Evolutionary conservation across 352 stramenopile species (phyloP), one percentile per base, ranked within the genome.

Genomic region (Globisporangium apiculatum): DNA sequence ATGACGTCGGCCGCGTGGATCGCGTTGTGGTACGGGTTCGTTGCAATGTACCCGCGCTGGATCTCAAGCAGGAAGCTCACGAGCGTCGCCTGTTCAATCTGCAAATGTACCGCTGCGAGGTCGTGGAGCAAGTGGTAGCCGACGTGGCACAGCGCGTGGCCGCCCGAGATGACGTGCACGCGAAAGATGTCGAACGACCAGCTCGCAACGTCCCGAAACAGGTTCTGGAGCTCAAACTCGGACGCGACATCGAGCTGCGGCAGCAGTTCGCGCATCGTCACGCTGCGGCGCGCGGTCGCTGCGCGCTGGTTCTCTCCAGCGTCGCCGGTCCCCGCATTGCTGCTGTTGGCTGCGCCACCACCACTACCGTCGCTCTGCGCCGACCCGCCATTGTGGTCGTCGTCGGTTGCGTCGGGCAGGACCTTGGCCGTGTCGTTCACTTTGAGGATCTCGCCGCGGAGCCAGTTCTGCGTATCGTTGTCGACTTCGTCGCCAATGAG

Each of bases 1-100:
- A 96, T 87, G 47, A 97, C 89, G 64, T 97, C 89, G 4, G 87
- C 85, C 0, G 86, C 89, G 61, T 97, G 89, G 43, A 94, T 94
- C 6, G 75, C 69, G 62, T 96, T 97, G 68, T 97, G 89, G 58
- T 97, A 97, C 10, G 89, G 81, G 49, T 96, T 95, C 14, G 76
- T 85, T 1, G 75, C 60, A 36, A 91, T 66, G 57, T 95, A 95
- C 1, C 84, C 86, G 36, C 78, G 69, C 60, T 95, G 86, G 48
- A 95, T 93, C 57, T 94, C 86, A 11, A 87, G 55, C 7, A 95
- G 54, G 48, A 95, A 95, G 46, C 71, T 76, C 10, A 89, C 83
- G 6, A 94, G 68, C 18, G 84, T 64, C 18, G 60, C 64, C 48
- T 74, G 67, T 36, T 92, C 79, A 50, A 93, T 87, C 48, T 77